Evolutionary conservation across 805 yeast species (phyloP).

Genomic region (Schizosaccharomyces lindneri): DNA sequence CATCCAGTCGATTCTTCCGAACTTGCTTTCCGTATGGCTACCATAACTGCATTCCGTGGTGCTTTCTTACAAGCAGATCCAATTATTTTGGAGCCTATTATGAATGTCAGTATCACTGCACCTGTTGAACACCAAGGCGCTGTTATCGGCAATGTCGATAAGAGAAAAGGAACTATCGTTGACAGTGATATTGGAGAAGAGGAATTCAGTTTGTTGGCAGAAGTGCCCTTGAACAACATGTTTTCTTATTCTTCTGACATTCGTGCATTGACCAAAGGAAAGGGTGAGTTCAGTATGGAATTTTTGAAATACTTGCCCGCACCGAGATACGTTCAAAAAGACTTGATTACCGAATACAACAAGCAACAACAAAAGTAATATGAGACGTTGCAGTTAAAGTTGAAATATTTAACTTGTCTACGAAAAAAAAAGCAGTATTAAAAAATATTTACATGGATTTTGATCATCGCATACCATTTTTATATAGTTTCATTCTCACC

Average conservation of each 20-base stretch:
- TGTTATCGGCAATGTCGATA: constrained; percentile 76
- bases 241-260: constrained; percentile 88
- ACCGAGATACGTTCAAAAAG: constrained; percentile 68
- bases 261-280: constrained; percentile 95
- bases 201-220: constrained; percentile 80
- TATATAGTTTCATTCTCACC: no score
- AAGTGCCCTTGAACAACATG: constrained; percentile 87
- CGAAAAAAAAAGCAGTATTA: no score
- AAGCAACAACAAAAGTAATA: constrained; percentile 21
- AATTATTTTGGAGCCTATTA: constrained; percentile 81
- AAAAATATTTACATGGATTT: no score
- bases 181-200: constrained; percentile 88
- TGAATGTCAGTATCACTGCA: constrained; percentile 79
- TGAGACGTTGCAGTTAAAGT: not conserved
- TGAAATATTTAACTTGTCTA: not conserved
- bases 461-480: no score
- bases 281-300: constrained; percentile 91
- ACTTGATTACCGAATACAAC: constrained; percentile 62
- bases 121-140: constrained; percentile 92
- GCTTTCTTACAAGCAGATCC: constrained; percentile 71
- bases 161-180: constrained; percentile 70
- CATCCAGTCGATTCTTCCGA: constrained; percentile 95
- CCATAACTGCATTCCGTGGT: constrained; percentile 73
- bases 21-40: constrained; percentile 80
- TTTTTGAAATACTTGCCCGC: constrained; percentile 82